phyloP scores from a whole-genome alignment of 208 protist species.

The Leishmania braziliensis region DNA sequence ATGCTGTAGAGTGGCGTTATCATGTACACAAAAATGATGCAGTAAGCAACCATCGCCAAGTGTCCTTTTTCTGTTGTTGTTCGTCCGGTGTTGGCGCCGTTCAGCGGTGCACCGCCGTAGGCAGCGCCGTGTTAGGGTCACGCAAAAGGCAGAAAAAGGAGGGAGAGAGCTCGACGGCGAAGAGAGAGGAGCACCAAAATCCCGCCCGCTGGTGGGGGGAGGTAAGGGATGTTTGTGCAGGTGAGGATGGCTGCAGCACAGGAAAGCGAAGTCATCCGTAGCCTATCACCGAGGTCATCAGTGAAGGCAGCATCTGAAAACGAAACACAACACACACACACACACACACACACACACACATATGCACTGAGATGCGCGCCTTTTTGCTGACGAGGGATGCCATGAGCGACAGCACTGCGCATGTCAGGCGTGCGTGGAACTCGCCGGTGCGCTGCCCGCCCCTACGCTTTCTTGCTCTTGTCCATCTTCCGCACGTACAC shows the following conservation, averaged over 20 bases:
- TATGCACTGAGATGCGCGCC: neutral
- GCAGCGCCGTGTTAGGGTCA: neutral
- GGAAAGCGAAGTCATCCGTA: neutral
- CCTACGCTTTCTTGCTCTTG: conserved; percentile 14
- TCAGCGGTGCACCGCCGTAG: neutral
- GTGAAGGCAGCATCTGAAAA: neutral
- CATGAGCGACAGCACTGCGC: neutral
- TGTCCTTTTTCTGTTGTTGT: neutral
- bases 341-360: neutral
- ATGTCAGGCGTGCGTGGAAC: neutral
- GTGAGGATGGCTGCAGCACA: neutral
- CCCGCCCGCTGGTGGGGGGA: neutral
- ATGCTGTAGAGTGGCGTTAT: neutral
- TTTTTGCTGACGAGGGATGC: neutral
- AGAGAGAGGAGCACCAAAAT: neutral
- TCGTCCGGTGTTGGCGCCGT: neutral
- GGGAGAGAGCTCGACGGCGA: neutral
- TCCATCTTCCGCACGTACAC: conserved; percentile 32
- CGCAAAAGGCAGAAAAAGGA: neutral
- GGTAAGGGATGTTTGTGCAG: neutral
- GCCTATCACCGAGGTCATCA: neutral
- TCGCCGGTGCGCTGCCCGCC: neutral
- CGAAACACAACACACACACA: neutral
- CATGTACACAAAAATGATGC: neutral
- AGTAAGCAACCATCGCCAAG: neutral